Base-by-base conservation (phyloP, 805 yeast genomes). In the Starmerella vitae region DNA sequence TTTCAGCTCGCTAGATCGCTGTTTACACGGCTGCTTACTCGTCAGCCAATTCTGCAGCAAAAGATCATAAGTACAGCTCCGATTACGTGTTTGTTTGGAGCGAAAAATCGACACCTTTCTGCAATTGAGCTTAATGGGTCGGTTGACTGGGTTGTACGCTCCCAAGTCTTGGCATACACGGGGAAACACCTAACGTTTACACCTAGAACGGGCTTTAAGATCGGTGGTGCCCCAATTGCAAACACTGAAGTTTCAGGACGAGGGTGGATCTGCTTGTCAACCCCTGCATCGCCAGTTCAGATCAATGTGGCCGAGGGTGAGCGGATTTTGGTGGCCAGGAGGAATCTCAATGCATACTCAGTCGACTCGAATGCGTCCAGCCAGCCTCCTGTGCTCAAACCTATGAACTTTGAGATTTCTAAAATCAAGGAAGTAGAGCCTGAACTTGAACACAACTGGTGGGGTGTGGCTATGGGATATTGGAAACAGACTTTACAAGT, bases 91-190 rank as follows among this genome's bases (percentile, higher is more conserved):
- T 39, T 51, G 6, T 17, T 51, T 9, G 47, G 47, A 13, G 20
- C 44, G 20, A 37, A 26, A 13, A 34, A 41, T 14, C 29, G 36
- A n/a, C 33, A 33, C 21, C 36, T 64, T 34, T 52, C 65, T 3
- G 57, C 67, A 10, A 46, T 69, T 5, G 53, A 64, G 15, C 55
- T 61, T 13, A 61, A 61, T 39, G 64, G 65, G 18, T 47, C 61
- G 5, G 55, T 60, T 20, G 60, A 58, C 36, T 71, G 76, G 76
- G 54, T 54, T 3, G 55, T 71, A 10, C 45, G 61, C 17, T 52
- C 57, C 27, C 61, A 64, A 24, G 43, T 71, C 5, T 58, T 66
- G 20, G 70, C 75, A 15, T 70, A 69, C 66, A 52, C 68, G 2
- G 75, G 66, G 30, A 46, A 52, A 18, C 50, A 59, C 18, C 48